Evolutionary conservation across 2,329 filamentous ascomycete species (phyloP), one percentile per base, ranked within the genome.

Genomic region (Arthroderma uncinatum): DNA sequence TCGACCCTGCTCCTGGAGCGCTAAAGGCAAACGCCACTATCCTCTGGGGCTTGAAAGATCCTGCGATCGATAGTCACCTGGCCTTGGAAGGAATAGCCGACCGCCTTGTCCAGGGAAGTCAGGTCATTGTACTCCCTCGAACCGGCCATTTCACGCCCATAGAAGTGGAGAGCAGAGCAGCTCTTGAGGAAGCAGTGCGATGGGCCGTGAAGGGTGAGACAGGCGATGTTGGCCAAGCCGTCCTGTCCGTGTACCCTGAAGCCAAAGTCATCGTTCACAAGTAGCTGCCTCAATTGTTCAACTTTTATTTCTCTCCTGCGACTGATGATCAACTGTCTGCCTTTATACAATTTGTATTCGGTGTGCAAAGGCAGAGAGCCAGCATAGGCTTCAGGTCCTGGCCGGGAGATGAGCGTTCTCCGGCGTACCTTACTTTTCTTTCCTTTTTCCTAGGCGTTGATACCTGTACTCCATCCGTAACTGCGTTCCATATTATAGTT

Each of bases 111-210:
- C 70, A 66, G 57, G 71, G 72, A 21, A 80, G 78, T 57, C 76
- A 81, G 62, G 71, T 81, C 2, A 66, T 80, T 16, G 61, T 77
- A 40, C 64, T 82, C 6, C 74, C 77, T 2, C 65, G 69, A 7
- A 74, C 73, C 9, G 79, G 77, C 0, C 81, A 83, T 66, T 82
- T 79, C 72, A 74, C 75, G 12, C 75, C 79, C 1, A 61, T 78
- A 42, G 78, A 82, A 64, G 64, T 67, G 48, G 68, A 73, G 52
- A 74, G 74, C 28, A 66, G 70, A 5, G 64, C 64, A 16, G 76
- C 75, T 1, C 55, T 81, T 53, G 71, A 71, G 59, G 71, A 70
- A 60, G 65, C 70, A 1, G 60, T 73, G 5, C 64, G 71, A 55
- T 75, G 73, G 73, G 67, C 70, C 57, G 62, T 68, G 34, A 62